Evolutionary conservation across 805 yeast genomes (phyloP).

Genomic region (Candida dendrica): DNA sequence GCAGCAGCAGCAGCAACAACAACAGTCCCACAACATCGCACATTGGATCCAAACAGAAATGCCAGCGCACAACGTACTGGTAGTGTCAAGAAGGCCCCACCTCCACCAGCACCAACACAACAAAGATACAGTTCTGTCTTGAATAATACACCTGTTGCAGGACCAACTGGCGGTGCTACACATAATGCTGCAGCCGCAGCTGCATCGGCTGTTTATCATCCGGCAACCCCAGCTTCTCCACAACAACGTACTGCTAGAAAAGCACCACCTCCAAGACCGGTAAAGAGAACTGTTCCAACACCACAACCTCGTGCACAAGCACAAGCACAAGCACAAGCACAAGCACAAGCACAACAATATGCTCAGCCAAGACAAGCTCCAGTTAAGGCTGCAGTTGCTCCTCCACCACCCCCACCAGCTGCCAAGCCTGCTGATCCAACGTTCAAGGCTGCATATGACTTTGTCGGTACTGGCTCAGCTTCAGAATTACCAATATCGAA

Average conservation of each 20-base stretch:
- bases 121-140: conserved; percentile 7
- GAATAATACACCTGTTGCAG: conserved; percentile 3
- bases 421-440: conserved; percentile 65
- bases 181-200: conserved; percentile 33
- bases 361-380: conserved; percentile 77
- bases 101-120: conserved; percentile 20
- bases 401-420: conserved; percentile 67
- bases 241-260: conserved; percentile 11
- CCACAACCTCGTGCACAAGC: conserved; percentile 22
- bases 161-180: conserved; percentile 2
- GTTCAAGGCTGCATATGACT: conserved; percentile 81
- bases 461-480: conserved; percentile 78
- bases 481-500: conserved; percentile 72
- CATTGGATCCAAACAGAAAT: neutral
- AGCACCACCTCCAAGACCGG: conserved; percentile 17
- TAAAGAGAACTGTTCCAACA: conserved; percentile 17
- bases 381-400: conserved; percentile 44
- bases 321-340: conserved; percentile 21
- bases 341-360: conserved; percentile 16
- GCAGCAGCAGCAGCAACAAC: neutral
- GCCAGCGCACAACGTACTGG: conserved; percentile 12
- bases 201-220: conserved; percentile 28
- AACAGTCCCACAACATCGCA: neutral
- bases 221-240: conserved; percentile 8
- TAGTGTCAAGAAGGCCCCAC: conserved; percentile 18